These are phyloP conservation scores for Torrubiella hemipterigena DNA, from an alignment of 2,329 filamentous ascomycete species.

Conservation along the genomic window DNA sequence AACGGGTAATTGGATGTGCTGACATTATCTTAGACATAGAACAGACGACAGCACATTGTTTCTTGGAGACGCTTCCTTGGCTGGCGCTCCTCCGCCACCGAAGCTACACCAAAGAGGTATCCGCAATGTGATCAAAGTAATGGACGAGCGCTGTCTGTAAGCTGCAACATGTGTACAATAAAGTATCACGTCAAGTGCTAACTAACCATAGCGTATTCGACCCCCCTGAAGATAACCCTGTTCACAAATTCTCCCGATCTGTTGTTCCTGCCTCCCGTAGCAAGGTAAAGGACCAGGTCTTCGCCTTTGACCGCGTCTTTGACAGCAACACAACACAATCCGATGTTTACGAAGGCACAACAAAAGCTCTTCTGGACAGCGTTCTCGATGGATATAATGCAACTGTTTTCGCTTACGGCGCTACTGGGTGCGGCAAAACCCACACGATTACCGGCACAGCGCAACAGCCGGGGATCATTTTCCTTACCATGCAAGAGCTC, in stretches of 20 bases:
- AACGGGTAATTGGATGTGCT: slow-evolving; percentile 6
- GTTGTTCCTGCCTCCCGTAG: slow-evolving; percentile 74
- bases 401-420: slow-evolving; percentile 95
- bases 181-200: neutral
- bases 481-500: slow-evolving; percentile 96
- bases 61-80: slow-evolving; percentile 91
- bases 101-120: slow-evolving; percentile 81
- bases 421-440: slow-evolving; percentile 95
- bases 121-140: slow-evolving; percentile 84
- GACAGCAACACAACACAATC: slow-evolving; percentile 87
- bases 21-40: slow-evolving; percentile 33
- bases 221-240: slow-evolving; percentile 85
- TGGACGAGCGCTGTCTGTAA: slow-evolving; percentile 92
- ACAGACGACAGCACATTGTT: slow-evolving; percentile 81
- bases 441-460: slow-evolving; percentile 92
- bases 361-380: slow-evolving; percentile 78
- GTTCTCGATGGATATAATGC: slow-evolving; percentile 97
- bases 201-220: slow-evolving; percentile 67
- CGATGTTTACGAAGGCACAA: slow-evolving; percentile 92
- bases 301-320: slow-evolving; percentile 92
- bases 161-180: slow-evolving; percentile 20
- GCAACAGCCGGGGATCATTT: slow-evolving; percentile 93
- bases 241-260: slow-evolving; percentile 75
- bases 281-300: slow-evolving; percentile 95
- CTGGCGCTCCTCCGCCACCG: slow-evolving; percentile 71